Base-by-base conservation (phyloP, 2,329 filamentous ascomycete genomes). In the Thelonectria rubi region DNA sequence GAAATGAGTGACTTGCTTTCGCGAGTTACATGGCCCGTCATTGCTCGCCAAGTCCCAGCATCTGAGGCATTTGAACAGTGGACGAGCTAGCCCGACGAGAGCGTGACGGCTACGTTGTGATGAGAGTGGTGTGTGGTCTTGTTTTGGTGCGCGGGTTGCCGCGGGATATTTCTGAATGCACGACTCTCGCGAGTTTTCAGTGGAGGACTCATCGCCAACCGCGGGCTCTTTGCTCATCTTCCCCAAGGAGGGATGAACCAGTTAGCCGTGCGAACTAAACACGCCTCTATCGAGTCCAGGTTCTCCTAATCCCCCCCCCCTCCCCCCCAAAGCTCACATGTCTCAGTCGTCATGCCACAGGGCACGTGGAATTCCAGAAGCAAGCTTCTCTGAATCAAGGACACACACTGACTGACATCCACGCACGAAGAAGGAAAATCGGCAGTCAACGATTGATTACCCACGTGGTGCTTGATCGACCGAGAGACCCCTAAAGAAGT, bases 381-480 rank as follows among this genome's bases (percentile, higher is more conserved):
- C 26, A 30, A 30, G 26, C 26, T 30, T 30, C 21, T 39, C 26
- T 20, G 12, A 43, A 46, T 26, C 30, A 43, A 50, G n/a, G 26
- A 45, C 42, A 34, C 9, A n/a, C n/a, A n/a, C n/a, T n/a, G n/a
- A 9, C 8, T 20, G 14, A 10, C 10, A 42, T 34, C 24, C n/a
- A 18, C 26, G 11, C 18, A 18, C 34, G 40, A 55, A 12, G 45
- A 60, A 50, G 21, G 7, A 30, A 47, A 48, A 60, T 58, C 55
- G 57, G 67, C 58, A 67, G 60, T 58, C 53, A 55, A 46, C 47
- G 49, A 61, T 45, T 59, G 49, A 61, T 40, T 59, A 48, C 60
- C 69, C 69, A 71, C 69, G 69, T 71, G 69, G 69, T 71, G 65
- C 58, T 62, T 58, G 65, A 66, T 57, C 54, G 64, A 69, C 55